Percentiles rank a stretch among this genome's conserved stretches.
phyloP scores from a whole-genome alignment of 805 yeast genomes.

The Candida nonsorbophila region DNA sequence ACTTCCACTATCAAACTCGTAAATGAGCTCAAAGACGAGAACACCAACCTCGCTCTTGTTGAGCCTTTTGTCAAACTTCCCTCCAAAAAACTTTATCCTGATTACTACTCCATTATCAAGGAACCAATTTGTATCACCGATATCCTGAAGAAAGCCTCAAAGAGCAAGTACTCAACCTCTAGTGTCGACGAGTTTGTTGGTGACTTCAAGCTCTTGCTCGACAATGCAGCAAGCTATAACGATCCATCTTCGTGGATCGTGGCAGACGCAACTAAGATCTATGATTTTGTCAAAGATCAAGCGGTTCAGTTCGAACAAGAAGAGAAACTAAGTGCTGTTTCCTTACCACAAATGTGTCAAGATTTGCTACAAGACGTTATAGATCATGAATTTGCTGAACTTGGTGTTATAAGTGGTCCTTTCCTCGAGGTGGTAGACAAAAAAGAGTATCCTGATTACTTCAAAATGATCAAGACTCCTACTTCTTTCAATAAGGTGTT shows the following conservation, averaged over 20 bases:
- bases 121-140: conserved; percentile 31
- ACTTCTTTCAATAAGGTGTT: conserved; percentile 64
- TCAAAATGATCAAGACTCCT: conserved; percentile 64
- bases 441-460: conserved; percentile 75
- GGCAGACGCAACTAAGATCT: conserved; percentile 53
- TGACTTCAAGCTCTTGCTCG: conserved; percentile 31
- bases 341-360: conserved; percentile 16
- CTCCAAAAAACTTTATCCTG: conserved; percentile 33
- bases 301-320: conserved; percentile 16
- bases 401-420: conserved; percentile 57
- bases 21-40: conserved; percentile 25
- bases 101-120: conserved; percentile 30
- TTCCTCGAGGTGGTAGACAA: conserved; percentile 71
- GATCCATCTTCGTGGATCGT: conserved; percentile 53
- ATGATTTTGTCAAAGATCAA: conserved; percentile 51
- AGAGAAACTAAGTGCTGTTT: conserved; percentile 12
- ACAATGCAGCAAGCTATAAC: conserved; percentile 36
- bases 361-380: conserved; percentile 35
- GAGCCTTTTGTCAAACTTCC: conserved; percentile 30
- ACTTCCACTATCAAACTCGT: conserved; percentile 25
- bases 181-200: conserved; percentile 22
- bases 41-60: conserved; percentile 15
- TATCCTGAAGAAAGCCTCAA: conserved; percentile 30
- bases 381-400: conserved; percentile 41
- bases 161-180: conserved; percentile 40